A percentile compares a stretch with the other conserved stretches of the same genome.
Evolutionary conservation across 805 yeast species (phyloP).

Genomic region (Priceomyces carsonii): DNA sequence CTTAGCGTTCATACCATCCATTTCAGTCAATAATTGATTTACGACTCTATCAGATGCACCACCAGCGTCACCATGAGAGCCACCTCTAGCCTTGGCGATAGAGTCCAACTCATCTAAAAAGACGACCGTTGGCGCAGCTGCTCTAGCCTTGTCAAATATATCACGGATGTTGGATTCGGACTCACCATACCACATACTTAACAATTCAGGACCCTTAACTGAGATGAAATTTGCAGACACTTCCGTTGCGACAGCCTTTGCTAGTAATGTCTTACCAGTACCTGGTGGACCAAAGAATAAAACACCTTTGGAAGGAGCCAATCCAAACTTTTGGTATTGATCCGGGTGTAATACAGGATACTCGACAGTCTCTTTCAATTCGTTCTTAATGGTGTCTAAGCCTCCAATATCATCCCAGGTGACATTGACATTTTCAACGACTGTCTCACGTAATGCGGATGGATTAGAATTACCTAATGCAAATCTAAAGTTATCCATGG

Average conservation of each 20-base stretch:
- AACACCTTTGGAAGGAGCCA: conserved; percentile 98
- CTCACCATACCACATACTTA: conserved; percentile 99
- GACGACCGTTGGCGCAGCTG: conserved; percentile 99
- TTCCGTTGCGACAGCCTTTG: conserved; percentile 99
- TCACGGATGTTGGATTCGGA: conserved; percentile 97
- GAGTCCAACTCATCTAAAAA: conserved; percentile 98
- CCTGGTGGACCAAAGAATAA: conserved; percentile 99
- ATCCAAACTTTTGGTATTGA: conserved; percentile 96
- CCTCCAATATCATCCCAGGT: conserved; percentile 99
- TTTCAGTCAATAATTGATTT: conserved; percentile 92
- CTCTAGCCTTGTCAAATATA: conserved; percentile 97
- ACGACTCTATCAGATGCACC: conserved; percentile 97
- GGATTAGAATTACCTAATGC: conserved; percentile 98
- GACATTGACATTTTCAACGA: conserved; percentile 96
- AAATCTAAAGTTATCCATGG: conserved; percentile 98
- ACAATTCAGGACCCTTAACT: conserved; percentile 94
- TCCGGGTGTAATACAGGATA: conserved; percentile 99
- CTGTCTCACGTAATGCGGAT: conserved; percentile 98
- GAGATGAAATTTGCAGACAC: conserved; percentile 97
- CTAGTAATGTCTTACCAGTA: conserved; percentile 98
- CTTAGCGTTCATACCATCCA: conserved; percentile 99
- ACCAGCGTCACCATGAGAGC: conserved; percentile 86
- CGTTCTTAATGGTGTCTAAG: conserved; percentile 91
- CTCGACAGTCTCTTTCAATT: conserved; percentile 97
- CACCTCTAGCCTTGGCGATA: conserved; percentile 96